These are phyloP conservation scores for Microcos paniculata DNA, from an alignment of 345 rosid genomes.

Conservation along the genomic window DNA sequence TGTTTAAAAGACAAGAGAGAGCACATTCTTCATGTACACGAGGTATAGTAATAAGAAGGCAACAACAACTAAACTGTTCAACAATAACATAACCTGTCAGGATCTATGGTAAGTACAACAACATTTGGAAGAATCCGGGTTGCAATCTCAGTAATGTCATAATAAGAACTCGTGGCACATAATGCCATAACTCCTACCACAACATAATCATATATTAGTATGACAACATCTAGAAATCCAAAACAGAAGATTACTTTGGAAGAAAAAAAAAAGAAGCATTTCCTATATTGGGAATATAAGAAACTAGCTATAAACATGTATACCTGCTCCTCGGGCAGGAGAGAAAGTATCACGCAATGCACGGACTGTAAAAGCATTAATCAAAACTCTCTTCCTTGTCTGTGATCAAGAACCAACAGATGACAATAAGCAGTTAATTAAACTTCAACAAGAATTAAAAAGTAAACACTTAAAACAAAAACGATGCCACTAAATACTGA, in stretches of 20 bases:
- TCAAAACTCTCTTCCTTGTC: constrained; percentile 96
- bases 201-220: constrained; percentile 13
- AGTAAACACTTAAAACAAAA: not conserved
- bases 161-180: constrained; percentile 90
- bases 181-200: constrained; percentile 89
- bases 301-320: not conserved
- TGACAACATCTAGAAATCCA: not conserved
- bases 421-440: constrained; percentile 11
- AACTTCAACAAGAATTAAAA: not conserved
- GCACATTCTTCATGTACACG: constrained; percentile 17
- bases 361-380: constrained; percentile 98
- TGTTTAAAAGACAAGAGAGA: constrained; percentile 35
- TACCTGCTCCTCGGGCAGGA: constrained; percentile 99
- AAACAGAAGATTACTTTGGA: not conserved
- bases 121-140: constrained; percentile 89
- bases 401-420: constrained; percentile 31
- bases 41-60: not conserved
- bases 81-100: constrained; percentile 65
- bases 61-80: not conserved
- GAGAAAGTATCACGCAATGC: constrained; percentile 94
- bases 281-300: not conserved
- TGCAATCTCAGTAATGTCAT: constrained; percentile 86
- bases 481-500: not conserved
- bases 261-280: not conserved
- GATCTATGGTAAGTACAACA: constrained; percentile 87